Percentiles rank a stretch among this genome's conserved stretches.
phyloP scores from a whole-genome alignment of 768 basidiomycete genomes.

The Coprinopsis cinerea region DNA sequence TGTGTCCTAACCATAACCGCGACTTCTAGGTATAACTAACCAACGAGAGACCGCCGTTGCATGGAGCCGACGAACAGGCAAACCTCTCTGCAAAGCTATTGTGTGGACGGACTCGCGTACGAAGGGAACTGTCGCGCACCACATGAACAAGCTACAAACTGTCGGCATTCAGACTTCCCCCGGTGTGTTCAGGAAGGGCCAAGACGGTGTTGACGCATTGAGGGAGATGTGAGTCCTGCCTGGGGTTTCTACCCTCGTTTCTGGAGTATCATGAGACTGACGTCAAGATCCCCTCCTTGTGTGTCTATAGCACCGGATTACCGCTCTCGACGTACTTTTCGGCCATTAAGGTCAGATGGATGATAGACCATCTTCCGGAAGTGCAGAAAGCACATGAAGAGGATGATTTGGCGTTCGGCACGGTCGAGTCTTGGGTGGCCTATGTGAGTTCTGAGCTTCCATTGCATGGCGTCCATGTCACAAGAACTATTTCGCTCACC shows the following conservation, averaged over 20 bases:
- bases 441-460: slow-evolving; percentile 51
- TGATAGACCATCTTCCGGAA: slow-evolving; percentile 80
- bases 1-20: slow-evolving; percentile 5
- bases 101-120: slow-evolving; percentile 98
- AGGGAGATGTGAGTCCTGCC: slow-evolving; percentile 52
- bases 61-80: slow-evolving; percentile 89
- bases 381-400: slow-evolving; percentile 74
- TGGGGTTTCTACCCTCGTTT: no score
- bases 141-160: slow-evolving; percentile 62
- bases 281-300: slow-evolving; percentile 11
- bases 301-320: slow-evolving; percentile 66
- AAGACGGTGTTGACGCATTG: slow-evolving; percentile 60
- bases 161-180: slow-evolving; percentile 67
- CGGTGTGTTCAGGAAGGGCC: slow-evolving; percentile 65
- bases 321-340: slow-evolving; percentile 99
- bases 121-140: slow-evolving; percentile 77
- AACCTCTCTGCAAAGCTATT: slow-evolving; percentile 82
- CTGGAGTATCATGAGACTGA: no score
- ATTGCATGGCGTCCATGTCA: background rate
- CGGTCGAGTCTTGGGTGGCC: slow-evolving; percentile 94
- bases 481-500: no score
- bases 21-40: slow-evolving; percentile 77
- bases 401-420: slow-evolving; percentile 86
- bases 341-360: slow-evolving; percentile 93
- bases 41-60: slow-evolving; percentile 94